phyloP scores from a whole-genome alignment of 768 basidiomycete species.

The Cubamyces lactineus region DNA sequence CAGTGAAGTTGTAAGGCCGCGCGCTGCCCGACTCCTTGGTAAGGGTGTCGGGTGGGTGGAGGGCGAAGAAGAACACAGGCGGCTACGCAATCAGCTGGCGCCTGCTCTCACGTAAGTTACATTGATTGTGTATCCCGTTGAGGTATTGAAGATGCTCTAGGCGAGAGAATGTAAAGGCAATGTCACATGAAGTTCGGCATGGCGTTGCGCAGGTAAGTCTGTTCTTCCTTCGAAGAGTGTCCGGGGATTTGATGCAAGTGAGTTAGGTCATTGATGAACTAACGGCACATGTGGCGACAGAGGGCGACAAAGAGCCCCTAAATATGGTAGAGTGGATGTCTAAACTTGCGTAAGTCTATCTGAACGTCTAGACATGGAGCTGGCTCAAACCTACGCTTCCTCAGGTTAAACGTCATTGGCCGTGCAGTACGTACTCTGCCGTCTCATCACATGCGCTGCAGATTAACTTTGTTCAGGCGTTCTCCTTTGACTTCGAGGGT shows the following conservation, averaged over 20 bases:
- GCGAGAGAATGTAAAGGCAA: constrained; percentile 17
- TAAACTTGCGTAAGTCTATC: constrained; percentile 19
- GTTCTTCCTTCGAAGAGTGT: neutral
- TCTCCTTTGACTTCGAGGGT: constrained; percentile 42
- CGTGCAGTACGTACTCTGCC: neutral
- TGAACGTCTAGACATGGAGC: too few species aligned
- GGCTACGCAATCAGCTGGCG: constrained; percentile 28
- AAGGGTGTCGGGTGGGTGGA: constrained; percentile 43
- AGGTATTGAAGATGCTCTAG: neutral
- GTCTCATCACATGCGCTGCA: neutral
- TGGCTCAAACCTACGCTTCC: neutral
- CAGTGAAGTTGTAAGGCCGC: constrained; percentile 37
- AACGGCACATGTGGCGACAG: neutral
- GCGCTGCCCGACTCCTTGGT: constrained; percentile 39
- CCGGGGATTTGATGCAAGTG: neutral
- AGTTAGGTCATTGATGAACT: constrained; percentile 8
- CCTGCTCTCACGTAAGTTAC: constrained; percentile 24
- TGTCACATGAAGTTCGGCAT: constrained; percentile 3
- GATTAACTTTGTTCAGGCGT: constrained; percentile 25
- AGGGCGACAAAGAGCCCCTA: neutral
- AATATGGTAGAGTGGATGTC: constrained; percentile 24
- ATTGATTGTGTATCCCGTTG: neutral
- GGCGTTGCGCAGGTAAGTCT: neutral
- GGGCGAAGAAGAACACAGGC: constrained; percentile 40
- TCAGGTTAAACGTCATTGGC: constrained; percentile 11